Evolutionary conservation across 352 stramenopile species (phyloP), one percentile per base, ranked within the genome.

Genomic region (Phytophthora nicotianae): DNA sequence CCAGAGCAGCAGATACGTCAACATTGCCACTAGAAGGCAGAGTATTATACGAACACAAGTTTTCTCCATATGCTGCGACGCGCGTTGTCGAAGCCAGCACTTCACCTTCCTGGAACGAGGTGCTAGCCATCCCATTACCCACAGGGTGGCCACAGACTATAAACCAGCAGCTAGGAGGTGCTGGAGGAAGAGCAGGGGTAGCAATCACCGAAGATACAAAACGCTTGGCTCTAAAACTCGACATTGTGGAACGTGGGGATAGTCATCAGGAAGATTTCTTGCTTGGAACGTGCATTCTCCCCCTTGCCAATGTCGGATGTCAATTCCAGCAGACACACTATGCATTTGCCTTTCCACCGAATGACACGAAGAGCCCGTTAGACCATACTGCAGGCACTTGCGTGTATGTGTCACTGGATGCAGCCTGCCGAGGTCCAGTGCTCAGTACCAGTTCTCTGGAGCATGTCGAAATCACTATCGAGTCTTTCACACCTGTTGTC

Each of bases 241-340:
- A 94, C 45, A 51, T 94, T 37, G 75, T 94, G 43, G 65, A 76
- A 42, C 75, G 80, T n/a, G 75, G 79, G 11, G 49, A 59, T 3
- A 90, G 80, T 5, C 80, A 90, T 42, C 78, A 88, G 42, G 84
- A 90, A 63, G 80, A 93, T 58, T 73, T 76, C 21, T 48, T 86
- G 52, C 65, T 86, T 43, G 76, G 59, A 23, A 66, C 57, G 7
- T 68, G 65, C 10, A 6, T 73, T 10, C 29, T 83, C 1, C 74
- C 71, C 5, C 51, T 85, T n/a, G 19, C 38, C 33, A 43, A 35
- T 2, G 23, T 68, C 32, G 19, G 41, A 13, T 79, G 60, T 21
- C 33, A 75, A 14, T 23, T 54, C 2, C 60, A 62, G 14, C 73
- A 84, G 33, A 54, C 48, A 43, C 63, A 61, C 2, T 47, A 77